Base-by-base conservation (phyloP, 2,329 filamentous ascomycete species). In the Alternaria metachromatica region DNA sequence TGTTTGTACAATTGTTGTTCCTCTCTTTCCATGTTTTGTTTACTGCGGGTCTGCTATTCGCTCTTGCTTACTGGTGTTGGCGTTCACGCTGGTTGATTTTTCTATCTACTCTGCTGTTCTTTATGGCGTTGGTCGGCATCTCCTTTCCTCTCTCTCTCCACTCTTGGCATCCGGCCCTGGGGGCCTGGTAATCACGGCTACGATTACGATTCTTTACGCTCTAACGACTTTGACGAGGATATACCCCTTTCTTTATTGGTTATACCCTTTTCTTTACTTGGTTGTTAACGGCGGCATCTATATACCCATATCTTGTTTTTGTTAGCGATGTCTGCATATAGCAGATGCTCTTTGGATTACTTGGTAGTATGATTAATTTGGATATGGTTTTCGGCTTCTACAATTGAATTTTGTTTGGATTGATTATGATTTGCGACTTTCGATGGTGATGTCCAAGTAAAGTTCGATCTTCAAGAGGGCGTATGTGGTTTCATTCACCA, bases 201-300 rank as follows among this genome's bases (percentile, higher is more conserved):
- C 60, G 44, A 23, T 46, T 62, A 62, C 23, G 60, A 62, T 62
- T 62, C 60, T 59, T 41, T 30, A 62, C 55, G 60, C 54, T 46
- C 43, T 62, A 58, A 59, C 60, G 60, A 61, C 57, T 50, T 54
- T 28, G 53, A 58, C 41, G 26, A 62, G 60, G 60, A 49, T 62
- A 62, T 62, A 45, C 45, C 60, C 55, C 58, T 59, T 62, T 59
- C 49, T 45, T 59, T 50, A 41, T 41, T 41, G 37, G 37, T 41
- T 41, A 41, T 41, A 41, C 37, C 37, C 37, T 18, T 41, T 41
- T 41, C 37, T 41, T 41, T 41, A 41, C 21, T 58, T 62, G 57
- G 55, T 62, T 58, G 55, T 62, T 57, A 57, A 44, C 56, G 18
- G 44, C 55, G 43, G 58, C 55, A 62, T 33, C 43, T 58, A 49